Percentiles rank a stretch among this genome's conserved stretches.
These are phyloP conservation scores for Phytophthora palmivora DNA, from an alignment of 352 stramenopile genomes.

Conservation along the genomic window DNA sequence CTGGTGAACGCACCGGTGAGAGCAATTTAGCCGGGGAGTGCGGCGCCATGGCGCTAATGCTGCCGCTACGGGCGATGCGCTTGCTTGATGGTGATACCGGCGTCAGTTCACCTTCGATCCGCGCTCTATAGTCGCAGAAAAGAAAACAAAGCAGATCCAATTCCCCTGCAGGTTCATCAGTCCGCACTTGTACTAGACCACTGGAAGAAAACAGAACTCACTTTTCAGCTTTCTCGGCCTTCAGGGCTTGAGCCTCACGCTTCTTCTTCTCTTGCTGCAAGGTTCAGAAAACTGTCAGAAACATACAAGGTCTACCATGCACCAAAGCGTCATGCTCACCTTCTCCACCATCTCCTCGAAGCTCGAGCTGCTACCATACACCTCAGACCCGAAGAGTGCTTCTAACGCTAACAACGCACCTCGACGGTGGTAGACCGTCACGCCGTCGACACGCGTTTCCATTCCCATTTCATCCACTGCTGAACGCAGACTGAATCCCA, in stretches of 20 bases:
- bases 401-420: slow-evolving; percentile 77
- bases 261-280: slow-evolving; percentile 55
- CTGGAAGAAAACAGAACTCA: slow-evolving; percentile 12
- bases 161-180: slow-evolving; percentile 25
- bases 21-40: slow-evolving; percentile 23
- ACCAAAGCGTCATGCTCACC: slow-evolving; percentile 32
- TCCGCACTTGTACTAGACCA: slow-evolving; percentile 7
- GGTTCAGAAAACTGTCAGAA: slow-evolving; percentile 17
- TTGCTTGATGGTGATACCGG: slow-evolving; percentile 17
- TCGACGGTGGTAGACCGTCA: slow-evolving; percentile 89
- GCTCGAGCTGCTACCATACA: slow-evolving; percentile 66
- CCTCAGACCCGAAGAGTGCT: slow-evolving; percentile 60
- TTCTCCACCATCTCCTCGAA: slow-evolving; percentile 91
- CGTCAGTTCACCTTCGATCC: slow-evolving; percentile 10
- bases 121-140: slow-evolving; percentile 32
- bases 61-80: slow-evolving; percentile 18
- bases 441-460: slow-evolving; percentile 78
- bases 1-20: slow-evolving; percentile 14
- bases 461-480: slow-evolving; percentile 81
- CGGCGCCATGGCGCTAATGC: slow-evolving; percentile 15
- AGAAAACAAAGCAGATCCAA: slow-evolving; percentile 27
- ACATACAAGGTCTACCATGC: slow-evolving; percentile 4
- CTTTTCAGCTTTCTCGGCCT: slow-evolving; percentile 36
- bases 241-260: slow-evolving; percentile 31
- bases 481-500: slow-evolving; percentile 83